Conservation (phyloP, 257 asterid species). For the Solanum chiquidenum region DNA sequence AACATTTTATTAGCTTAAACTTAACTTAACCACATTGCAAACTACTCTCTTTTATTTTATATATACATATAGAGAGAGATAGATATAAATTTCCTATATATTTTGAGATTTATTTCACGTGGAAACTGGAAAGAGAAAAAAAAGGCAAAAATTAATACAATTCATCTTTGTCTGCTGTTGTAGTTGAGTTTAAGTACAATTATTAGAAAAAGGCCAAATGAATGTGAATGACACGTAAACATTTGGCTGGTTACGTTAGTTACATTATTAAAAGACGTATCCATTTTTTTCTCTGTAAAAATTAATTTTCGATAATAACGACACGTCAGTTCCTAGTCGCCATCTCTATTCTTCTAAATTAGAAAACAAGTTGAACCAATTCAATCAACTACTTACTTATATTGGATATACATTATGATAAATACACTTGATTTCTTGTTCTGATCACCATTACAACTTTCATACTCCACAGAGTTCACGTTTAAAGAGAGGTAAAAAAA, state of each 20-base stretch:
- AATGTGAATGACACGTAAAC: not conserved
- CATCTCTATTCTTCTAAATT: not conserved
- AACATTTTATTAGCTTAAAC: not conserved
- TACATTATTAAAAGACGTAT: not conserved
- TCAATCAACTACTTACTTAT: not conserved
- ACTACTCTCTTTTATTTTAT: not conserved
- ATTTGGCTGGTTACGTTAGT: not conserved
- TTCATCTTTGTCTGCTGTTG: not conserved
- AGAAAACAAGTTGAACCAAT: not conserved
- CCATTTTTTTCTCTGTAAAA: not conserved
- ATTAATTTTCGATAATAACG: not conserved
- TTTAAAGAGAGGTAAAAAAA: not conserved
- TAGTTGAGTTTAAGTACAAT: not conserved
- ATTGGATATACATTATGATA: not conserved
- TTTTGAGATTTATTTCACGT: not conserved
- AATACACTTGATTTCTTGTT: not conserved
- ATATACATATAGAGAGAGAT: too few species aligned
- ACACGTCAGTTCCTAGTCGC: not conserved
- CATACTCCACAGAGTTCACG: not conserved
- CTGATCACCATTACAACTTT: not conserved
- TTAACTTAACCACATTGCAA: not conserved
- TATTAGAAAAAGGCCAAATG: not conserved
- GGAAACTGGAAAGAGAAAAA: not conserved
- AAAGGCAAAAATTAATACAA: not conserved
- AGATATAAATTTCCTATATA: too few species aligned